A percentile compares a stretch with the other conserved stretches of the same genome.
These are phyloP conservation scores for Achaetomium macrosporum DNA, from an alignment of 2,329 filamentous ascomycete genomes.

Conservation along the genomic window DNA sequence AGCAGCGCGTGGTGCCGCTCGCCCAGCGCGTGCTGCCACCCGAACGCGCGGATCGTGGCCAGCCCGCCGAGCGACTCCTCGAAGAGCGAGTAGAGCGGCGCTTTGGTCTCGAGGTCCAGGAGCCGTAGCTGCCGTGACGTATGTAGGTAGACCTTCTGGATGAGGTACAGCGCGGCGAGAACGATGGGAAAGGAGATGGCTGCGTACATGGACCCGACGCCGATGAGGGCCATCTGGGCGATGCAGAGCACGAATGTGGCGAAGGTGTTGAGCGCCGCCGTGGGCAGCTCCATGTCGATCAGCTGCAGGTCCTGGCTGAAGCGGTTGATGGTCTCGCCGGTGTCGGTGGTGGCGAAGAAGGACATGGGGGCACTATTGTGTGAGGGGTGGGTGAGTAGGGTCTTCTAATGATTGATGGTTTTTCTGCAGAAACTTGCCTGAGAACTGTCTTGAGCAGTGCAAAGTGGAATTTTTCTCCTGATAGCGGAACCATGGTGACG, in stretches of 20 bases:
- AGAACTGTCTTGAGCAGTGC: slow-evolving; percentile 27
- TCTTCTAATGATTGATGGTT: too few species aligned
- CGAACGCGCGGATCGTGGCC: slow-evolving; percentile 48
- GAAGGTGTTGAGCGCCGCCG: slow-evolving; percentile 25
- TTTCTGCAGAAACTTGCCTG: too few species aligned
- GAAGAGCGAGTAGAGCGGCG: slow-evolving; percentile 44
- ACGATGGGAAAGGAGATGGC: slow-evolving; percentile 40
- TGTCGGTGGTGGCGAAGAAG: slow-evolving; percentile 31
- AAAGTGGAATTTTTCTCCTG: slow-evolving; percentile 28
- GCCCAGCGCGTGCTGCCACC: slow-evolving; percentile 42
- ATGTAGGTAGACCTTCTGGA: slow-evolving; percentile 46
- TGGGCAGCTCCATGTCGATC: slow-evolving; percentile 28
- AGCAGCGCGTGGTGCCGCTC: slow-evolving; percentile 42
- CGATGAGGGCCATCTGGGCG: slow-evolving; percentile 41
- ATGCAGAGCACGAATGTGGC: slow-evolving; percentile 28
- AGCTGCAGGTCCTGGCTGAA: slow-evolving; percentile 32
- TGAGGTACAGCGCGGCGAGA: slow-evolving; percentile 27
- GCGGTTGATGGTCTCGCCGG: slow-evolving; percentile 30
- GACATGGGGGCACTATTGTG: slow-evolving; percentile 30
- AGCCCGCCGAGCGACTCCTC: slow-evolving; percentile 44
- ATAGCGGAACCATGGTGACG: slow-evolving; percentile 29
- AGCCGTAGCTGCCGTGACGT: slow-evolving; percentile 48
- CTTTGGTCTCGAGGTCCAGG: slow-evolving; percentile 48
- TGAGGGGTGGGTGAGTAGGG: too few species aligned
- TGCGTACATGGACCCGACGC: slow-evolving; percentile 38